phyloP scores from a whole-genome alignment of 345 rosid genomes.

The Schrenkiella parvula region DNA sequence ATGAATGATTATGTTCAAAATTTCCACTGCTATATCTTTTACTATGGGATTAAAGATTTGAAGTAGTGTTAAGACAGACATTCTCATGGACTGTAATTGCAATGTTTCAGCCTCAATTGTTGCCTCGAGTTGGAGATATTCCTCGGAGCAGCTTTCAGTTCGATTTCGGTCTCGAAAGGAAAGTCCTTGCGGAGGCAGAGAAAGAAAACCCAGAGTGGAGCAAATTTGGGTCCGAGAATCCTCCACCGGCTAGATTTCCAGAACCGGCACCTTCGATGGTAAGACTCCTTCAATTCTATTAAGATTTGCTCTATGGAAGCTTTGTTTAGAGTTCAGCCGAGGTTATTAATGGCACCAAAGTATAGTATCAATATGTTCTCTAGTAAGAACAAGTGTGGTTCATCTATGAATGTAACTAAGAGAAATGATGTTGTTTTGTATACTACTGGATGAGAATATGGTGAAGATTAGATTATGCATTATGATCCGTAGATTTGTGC shows the following conservation, averaged over 20 bases:
- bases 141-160: constrained; percentile 76
- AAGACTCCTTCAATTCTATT: background rate
- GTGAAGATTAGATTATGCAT: background rate
- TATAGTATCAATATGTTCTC: too few species aligned
- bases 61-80: background rate
- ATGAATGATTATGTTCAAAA: background rate
- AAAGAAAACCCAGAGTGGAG: constrained; percentile 69
- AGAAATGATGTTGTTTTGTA: background rate
- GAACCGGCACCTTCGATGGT: constrained; percentile 52
- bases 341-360: background rate
- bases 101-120: constrained; percentile 59
- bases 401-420: background rate
- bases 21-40: background rate
- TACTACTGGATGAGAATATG: background rate
- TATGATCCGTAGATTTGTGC: background rate
- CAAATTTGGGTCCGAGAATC: constrained; percentile 58
- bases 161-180: constrained; percentile 71
- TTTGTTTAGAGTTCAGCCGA: background rate
- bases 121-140: constrained; percentile 54
- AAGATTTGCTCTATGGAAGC: background rate
- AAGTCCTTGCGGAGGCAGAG: constrained; percentile 69
- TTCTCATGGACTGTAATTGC: background rate
- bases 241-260: constrained; percentile 42
- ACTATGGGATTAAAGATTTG: background rate
- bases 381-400: background rate